Evolutionary conservation across 1,284 basidiomycete species (phyloP).

Genomic region (Ganoderma sp.): DNA sequence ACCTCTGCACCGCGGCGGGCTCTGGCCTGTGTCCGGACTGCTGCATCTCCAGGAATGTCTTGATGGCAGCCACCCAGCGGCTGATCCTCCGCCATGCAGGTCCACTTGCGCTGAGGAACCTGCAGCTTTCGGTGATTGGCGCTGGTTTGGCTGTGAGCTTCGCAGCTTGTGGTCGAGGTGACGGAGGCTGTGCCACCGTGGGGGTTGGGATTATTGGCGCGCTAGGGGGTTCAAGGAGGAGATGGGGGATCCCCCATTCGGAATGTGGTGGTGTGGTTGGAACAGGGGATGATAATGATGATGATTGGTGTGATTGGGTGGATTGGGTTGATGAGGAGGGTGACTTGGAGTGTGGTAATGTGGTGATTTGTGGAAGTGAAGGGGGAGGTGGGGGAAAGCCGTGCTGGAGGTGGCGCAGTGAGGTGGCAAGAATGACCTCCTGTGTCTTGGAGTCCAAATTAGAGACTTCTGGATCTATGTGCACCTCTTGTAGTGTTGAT

Average conservation of each 20-base stretch:
- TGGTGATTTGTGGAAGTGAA: not conserved
- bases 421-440: not conserved
- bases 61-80: slow-evolving; percentile 10
- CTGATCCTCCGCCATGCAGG: slow-evolving; percentile 8
- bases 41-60: slow-evolving; percentile 11
- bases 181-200: not conserved
- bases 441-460: not conserved
- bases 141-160: not conserved
- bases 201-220: not conserved
- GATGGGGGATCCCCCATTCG: slow-evolving; percentile 1
- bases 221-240: slow-evolving; percentile 3
- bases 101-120: not conserved
- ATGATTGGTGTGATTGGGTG: not conserved
- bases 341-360: not conserved
- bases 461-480: not conserved
- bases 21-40: not conserved
- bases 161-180: not conserved
- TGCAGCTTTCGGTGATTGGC: not conserved
- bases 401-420: slow-evolving; percentile 1
- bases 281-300: not conserved
- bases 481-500: not conserved
- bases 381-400: not conserved
- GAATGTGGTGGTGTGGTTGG: not conserved
- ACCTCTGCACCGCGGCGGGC: not conserved
- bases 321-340: not conserved